Evolutionary conservation across 805 yeast species (phyloP), one percentile per base, ranked within the genome.

Genomic region (Pichia gijzeniarum): DNA sequence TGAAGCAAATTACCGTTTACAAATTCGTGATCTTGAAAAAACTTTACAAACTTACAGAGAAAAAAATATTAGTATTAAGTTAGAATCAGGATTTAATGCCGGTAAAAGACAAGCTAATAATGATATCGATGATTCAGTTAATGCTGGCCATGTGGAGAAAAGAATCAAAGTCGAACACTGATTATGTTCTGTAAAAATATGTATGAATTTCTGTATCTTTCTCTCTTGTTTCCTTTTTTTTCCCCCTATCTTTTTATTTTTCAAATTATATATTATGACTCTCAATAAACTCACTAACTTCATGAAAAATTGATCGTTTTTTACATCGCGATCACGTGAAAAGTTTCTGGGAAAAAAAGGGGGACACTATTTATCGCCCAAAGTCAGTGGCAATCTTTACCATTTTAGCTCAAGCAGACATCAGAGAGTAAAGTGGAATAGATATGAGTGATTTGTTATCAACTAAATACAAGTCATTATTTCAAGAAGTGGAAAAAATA

Each of bases 141-240:
- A 25, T n/a, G 10, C 20, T 18, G 41, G 21, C 9, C 41, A 38
- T 19, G 17, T 38, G 10, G 41, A 38, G 18, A 45, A 36, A 14
- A 31, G 38, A 16, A 41, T 45, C 9, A 45, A 45, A 22, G 35
- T 45, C 13, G 48, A 44, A 39, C 34, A 35, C 20, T 38, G 20
- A 38, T 25, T 12, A 16, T 16, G 10, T 31, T n/a, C 14, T 31
- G 16, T 31, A 13, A 31, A 31, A 2, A 7, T 25, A 17, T 12
- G 30, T 9, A 14, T 7, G 14, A 28, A 13, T 16, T 18, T 5
- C 35, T 12, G 14, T 17, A 25, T 18, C 9, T 17, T 32, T 27
- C 35, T n/a, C 18, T 5, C 27, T 21, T 33, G 9, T 41, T 17
- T 41, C 16, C 34, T 41, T 30, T 19, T 17, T 33, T 18, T 33